A percentile compares a stretch with the other conserved stretches of the same genome.
phyloP scores from a whole-genome alignment of 1,284 basidiomycete species.

The Sporisorium reilianum region DNA sequence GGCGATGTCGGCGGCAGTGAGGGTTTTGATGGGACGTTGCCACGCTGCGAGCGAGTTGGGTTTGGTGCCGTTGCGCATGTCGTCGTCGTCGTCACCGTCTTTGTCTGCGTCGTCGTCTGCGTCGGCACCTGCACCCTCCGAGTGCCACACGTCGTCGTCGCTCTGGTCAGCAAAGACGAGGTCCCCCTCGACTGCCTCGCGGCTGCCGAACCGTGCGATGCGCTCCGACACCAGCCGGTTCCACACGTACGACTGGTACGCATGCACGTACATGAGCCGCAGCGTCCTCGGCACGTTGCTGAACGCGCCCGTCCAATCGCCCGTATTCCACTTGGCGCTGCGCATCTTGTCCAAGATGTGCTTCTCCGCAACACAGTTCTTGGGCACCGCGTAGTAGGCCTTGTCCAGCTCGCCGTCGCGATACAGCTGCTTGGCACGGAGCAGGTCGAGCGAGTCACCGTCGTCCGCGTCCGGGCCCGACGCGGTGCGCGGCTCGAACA shows the following conservation, averaged over 20 bases:
- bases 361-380: slow-evolving; percentile 89
- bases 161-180: slow-evolving; percentile 64
- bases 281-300: slow-evolving; percentile 74
- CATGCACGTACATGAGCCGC: slow-evolving; percentile 96
- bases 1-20: slow-evolving; percentile 80
- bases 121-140: slow-evolving; percentile 1
- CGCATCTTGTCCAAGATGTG: slow-evolving; percentile 90
- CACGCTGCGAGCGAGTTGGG: slow-evolving; percentile 41
- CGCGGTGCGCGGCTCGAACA: slow-evolving; percentile 45
- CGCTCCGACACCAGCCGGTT: slow-evolving; percentile 94
- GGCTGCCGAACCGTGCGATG: slow-evolving; percentile 81
- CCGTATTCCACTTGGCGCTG: slow-evolving; percentile 37
- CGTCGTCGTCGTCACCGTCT: slow-evolving; percentile 27
- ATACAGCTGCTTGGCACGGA: slow-evolving; percentile 47
- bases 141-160: slow-evolving; percentile 28
- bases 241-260: slow-evolving; percentile 99
- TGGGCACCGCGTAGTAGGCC: slow-evolving; percentile 87
- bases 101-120: slow-evolving; percentile 8
- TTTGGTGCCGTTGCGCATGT: slow-evolving; percentile 31
- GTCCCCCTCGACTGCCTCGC: slow-evolving; percentile 85
- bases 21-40: slow-evolving; percentile 77
- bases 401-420: slow-evolving; percentile 66
- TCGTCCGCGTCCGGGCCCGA: slow-evolving; percentile 30
- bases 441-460: slow-evolving; percentile 40
- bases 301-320: slow-evolving; percentile 55